Base-by-base conservation (phyloP, 352 stramenopile species). In the Phytophthora idaei region DNA sequence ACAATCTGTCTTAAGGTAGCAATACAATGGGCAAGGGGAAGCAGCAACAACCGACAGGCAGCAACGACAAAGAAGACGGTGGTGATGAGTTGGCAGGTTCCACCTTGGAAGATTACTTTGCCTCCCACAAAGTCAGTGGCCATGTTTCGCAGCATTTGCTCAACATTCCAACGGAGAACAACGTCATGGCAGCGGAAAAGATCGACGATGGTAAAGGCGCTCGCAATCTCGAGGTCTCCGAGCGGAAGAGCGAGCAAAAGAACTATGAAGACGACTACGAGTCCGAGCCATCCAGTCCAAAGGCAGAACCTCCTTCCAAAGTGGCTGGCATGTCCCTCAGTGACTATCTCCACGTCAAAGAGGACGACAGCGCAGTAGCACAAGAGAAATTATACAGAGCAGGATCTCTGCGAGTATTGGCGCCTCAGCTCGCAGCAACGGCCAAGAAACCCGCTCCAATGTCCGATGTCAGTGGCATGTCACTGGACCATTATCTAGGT, bases 71-170 rank as follows among this genome's bases (percentile, higher is more conserved):
- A 12, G 49, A 36, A 15, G 51, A 55, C 10, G 45, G 47, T n/a
- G 37, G 56, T n/a, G 39, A 68, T 12, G 44, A 34, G 31, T 56
- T 73, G 46, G 61, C 66, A 41, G 66, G 66, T 5, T 73, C 67
- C 49, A 78, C 67, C 8, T 55, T 78, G 34, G 71, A 78, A 48
- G 71, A 76, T 36, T 78, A 78, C 31, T 78, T 78, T 37, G 67
- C 67, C 36, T 45, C 62, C 2, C 58, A 76, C 59, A 71, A 72
- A 60, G 69, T 68, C 36, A 64, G 44, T 9, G 71, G 67, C 4
- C 57, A 64, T n/a, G 73, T 90, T 41, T 84, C 77, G 39, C 79
- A 85, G 59, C 81, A 90, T 55, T 57, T 90, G 65, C 77, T 90
- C 46, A 81, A 82, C 15, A 80, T 73, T 12, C 69, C 74, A 31